Evolutionary conservation across 73 alveolate species (phyloP).

Genomic region (Breviolum minutum): DNA sequence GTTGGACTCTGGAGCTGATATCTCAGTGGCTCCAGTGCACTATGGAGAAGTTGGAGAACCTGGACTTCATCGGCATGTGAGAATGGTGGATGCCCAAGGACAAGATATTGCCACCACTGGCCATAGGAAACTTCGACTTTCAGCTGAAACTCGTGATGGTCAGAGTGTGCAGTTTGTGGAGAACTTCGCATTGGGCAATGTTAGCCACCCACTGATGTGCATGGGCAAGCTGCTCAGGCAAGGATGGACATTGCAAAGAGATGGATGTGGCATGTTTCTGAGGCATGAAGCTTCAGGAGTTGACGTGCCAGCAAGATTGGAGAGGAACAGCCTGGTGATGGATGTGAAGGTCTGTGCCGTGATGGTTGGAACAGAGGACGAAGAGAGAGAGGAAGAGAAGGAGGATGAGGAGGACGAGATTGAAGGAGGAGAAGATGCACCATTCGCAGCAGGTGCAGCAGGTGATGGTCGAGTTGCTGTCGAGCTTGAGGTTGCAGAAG

Average conservation of each 20-base stretch:
- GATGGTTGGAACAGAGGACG: background rate
- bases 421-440: background rate
- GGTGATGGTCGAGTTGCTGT: background rate
- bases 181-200: background rate
- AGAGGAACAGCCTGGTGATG: background rate
- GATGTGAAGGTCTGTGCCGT: background rate
- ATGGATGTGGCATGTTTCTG: background rate
- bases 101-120: background rate
- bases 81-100: background rate
- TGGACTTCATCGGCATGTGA: background rate
- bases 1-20: slow-evolving; percentile 5
- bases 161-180: background rate
- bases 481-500: background rate
- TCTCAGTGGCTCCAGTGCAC: background rate
- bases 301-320: background rate
- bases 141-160: background rate
- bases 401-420: background rate
- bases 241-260: background rate
- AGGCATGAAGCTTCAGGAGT: background rate
- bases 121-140: background rate
- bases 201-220: background rate
- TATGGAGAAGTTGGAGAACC: background rate
- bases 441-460: background rate
- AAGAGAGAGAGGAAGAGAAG: background rate
- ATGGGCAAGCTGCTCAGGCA: background rate